These are phyloP conservation scores for Saturnispora quitensis DNA, from an alignment of 805 yeast species.

Conservation along the genomic window DNA sequence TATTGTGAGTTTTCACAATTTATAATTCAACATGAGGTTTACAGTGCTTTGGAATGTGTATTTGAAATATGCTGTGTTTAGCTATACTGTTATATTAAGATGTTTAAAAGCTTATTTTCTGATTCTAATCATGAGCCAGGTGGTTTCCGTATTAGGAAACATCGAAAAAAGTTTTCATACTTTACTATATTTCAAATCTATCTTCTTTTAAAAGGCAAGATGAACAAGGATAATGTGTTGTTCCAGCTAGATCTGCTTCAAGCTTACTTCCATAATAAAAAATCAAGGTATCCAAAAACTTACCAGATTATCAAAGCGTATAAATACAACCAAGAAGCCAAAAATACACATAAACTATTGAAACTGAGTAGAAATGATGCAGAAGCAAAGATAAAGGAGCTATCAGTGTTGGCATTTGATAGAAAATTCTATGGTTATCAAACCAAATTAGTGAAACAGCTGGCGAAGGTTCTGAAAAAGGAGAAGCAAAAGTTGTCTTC, in stretches of 20 bases:
- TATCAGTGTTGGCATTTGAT: slow-evolving; percentile 37
- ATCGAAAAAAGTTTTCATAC: neutral
- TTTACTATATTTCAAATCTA: neutral
- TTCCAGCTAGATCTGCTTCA: slow-evolving; percentile 54
- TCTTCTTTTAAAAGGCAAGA: neutral
- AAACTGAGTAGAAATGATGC: slow-evolving; percentile 34
- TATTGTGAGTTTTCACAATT: neutral
- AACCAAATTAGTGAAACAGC: slow-evolving; percentile 31
- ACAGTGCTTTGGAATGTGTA: neutral
- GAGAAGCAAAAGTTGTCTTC: slow-evolving; percentile 7
- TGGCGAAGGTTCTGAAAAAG: slow-evolving; percentile 30
- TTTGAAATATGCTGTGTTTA: neutral
- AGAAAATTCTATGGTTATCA: slow-evolving; percentile 35
- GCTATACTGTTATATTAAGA: neutral
- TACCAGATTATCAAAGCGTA: slow-evolving; percentile 38
- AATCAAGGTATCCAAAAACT: slow-evolving; percentile 45
- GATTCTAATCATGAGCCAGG: neutral
- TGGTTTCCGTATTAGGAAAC: neutral
- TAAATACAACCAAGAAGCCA: slow-evolving; percentile 14
- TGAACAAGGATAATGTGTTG: slow-evolving; percentile 30
- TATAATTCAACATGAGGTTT: neutral
- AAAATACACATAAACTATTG: slow-evolving; percentile 30
- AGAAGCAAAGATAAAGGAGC: slow-evolving; percentile 32
- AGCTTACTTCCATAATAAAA: slow-evolving; percentile 34
- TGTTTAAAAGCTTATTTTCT: neutral